These are phyloP conservation scores for Russula foetens DNA, from an alignment of 768 basidiomycete species.

Conservation along the genomic window DNA sequence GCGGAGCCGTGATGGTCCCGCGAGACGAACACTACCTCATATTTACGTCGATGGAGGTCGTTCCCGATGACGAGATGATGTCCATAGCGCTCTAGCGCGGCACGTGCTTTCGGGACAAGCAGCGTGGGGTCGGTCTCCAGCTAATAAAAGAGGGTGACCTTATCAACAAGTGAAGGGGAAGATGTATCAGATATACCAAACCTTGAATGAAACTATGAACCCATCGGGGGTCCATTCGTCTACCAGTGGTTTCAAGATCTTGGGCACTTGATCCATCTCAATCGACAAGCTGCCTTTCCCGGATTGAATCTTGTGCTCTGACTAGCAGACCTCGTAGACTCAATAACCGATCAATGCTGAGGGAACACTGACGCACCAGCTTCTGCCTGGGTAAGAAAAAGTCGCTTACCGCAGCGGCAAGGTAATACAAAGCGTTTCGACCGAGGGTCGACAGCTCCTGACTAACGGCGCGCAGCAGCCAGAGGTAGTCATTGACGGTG, in stretches of 20 bases:
- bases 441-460: conserved; percentile 67
- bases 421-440: conserved; percentile 81
- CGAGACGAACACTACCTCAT: conserved; percentile 88
- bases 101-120: conserved; percentile 84
- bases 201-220: conserved; percentile 97
- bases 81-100: conserved; percentile 86
- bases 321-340: conserved; percentile 40
- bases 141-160: conserved; percentile 33
- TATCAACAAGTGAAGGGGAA: not conserved
- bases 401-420: conserved; percentile 96
- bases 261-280: conserved; percentile 99
- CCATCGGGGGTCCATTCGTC: conserved; percentile 89
- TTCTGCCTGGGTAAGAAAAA: conserved; percentile 91
- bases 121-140: conserved; percentile 85
- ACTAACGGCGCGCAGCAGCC: conserved; percentile 77
- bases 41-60: conserved; percentile 84
- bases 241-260: conserved; percentile 88
- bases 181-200: conserved; percentile 25
- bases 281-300: conserved; percentile 88
- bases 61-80: conserved; percentile 98
- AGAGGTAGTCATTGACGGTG: conserved; percentile 94
- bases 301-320: conserved; percentile 98
- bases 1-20: conserved; percentile 26
- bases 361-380: conserved; percentile 50
- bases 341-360: not conserved